Conservation (phyloP, 2,329 filamentous ascomycete genomes). For the Pleurostoma richardsiae region DNA sequence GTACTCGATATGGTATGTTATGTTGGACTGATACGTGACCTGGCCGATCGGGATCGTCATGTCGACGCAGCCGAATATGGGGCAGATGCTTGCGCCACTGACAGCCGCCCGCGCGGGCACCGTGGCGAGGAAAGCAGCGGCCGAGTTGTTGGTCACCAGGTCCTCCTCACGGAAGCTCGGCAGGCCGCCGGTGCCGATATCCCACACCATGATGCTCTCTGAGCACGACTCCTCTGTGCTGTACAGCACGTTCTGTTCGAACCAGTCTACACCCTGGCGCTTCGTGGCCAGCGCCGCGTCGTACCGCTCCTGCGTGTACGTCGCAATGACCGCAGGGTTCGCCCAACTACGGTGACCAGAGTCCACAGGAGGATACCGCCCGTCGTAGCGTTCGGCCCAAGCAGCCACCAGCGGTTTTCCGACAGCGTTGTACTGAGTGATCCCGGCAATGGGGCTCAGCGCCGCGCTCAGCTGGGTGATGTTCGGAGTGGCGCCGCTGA, state of each 20-base stretch:
- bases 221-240: slow-evolving; percentile 29
- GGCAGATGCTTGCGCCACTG: slow-evolving; percentile 25
- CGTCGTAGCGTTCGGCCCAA: slow-evolving; percentile 25
- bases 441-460: slow-evolving; percentile 21
- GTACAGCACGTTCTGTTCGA: slow-evolving; percentile 28
- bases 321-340: slow-evolving; percentile 15
- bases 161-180: slow-evolving; percentile 30
- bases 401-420: slow-evolving; percentile 22
- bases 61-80: slow-evolving; percentile 30
- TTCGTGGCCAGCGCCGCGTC: slow-evolving; percentile 19
- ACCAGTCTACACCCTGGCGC: slow-evolving; percentile 26
- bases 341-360: slow-evolving; percentile 24
- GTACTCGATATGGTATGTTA: slow-evolving; percentile 31
- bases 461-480: slow-evolving; percentile 18
- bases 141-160: slow-evolving; percentile 21
- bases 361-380: slow-evolving; percentile 32
- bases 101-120: slow-evolving; percentile 21
- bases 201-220: slow-evolving; percentile 32
- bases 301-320: slow-evolving; percentile 15
- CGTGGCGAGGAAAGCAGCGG: slow-evolving; percentile 24
- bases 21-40: slow-evolving; percentile 29
- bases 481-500: slow-evolving; percentile 23
- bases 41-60: slow-evolving; percentile 36
- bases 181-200: slow-evolving; percentile 34
- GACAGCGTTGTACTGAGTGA: slow-evolving; percentile 24